Evolutionary conservation across 2,329 filamentous ascomycete species (phyloP), one percentile per base, ranked within the genome.

Genomic region (Aureobasidium sp.): DNA sequence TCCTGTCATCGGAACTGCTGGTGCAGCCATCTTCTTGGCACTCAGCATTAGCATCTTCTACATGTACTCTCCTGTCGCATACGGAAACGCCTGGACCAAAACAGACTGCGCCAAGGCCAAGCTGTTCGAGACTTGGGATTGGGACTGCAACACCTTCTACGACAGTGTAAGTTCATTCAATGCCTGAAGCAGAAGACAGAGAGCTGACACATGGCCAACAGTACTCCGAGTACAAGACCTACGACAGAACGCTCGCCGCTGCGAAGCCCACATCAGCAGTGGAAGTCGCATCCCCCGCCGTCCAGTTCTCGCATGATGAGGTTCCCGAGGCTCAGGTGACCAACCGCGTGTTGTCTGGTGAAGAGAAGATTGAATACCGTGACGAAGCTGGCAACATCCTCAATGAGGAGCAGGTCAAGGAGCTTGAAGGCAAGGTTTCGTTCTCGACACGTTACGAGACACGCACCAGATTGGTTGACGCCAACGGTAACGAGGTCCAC

Each of bases 401-500:
- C 36, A 80, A 93, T 70, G 85, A 88, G 61, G 89, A 91, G 70
- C 85, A 96, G 73, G 91, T 99, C 63, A 85, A 88, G 70, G 84
- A 84, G 22, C 84, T 99, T 36, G 84, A 93, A 74, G 94, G 93
- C 70, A 95, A 96, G 76, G 92, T 97, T 64, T 90, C 91, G 70
- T 97, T 99, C 78, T 87, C 95, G 78, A 97, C 94, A 14, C 88
- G 88, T 67, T 97, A 97, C 73, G 93, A 97, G 80, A 97, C 93
- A n/a, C 84, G 89, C 66, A 97, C 91, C 9, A 87, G 90, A 63
- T 76, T 97, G 62, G 81, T 96, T 44, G 91, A 96, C 74, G 84
- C 84, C 58, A 74, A 85, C 47, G 94, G 92, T 64, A 91, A 92
- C 67, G 89, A 95, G 71, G 76, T 96, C n/a, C 73, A 75, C 59